Base-by-base conservation (phyloP, 495 filamentous ascomycete genomes). In the Xylaria sp. region DNA sequence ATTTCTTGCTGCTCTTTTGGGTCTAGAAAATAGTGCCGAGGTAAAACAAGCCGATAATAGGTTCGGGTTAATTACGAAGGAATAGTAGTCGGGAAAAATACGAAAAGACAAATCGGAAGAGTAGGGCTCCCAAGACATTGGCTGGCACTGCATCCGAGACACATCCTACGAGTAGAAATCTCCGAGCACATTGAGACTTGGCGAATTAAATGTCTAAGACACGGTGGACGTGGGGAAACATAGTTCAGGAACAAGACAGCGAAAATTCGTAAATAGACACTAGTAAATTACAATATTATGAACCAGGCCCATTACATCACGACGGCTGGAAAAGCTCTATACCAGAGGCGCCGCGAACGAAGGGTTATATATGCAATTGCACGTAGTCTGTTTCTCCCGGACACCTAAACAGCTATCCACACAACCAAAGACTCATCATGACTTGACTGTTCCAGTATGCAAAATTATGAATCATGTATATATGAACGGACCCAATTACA, bases 221-320 rank as follows among this genome's bases (percentile, higher is more conserved):
- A 55, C 21, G 17, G 5, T 11, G 3, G 0, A 17, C 12, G 19
- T 2, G 5, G 4, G 29, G n/a, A 35, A 14, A 4, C 31, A 59
- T 33, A 6, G 14, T n/a, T n/a, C 46, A 29, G 61, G 48, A 63
- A 66, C 48, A 66, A 43, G 29, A 58, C 50, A 66, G 4, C 50
- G 44, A 29, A 1, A 64, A 66, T 58, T 59, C 50, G 41, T 55
- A 74, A 78, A 77, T 78, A 79, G 76, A 78, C 73, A 79, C 78
- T 77, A 78, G 72, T 76, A 78, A 74, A 80, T 78, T 78, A 80
- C 76, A 78, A 75, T 71, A 79, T 79, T 79, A 79, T 76, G 77
- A 76, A 76, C 73, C 73, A 76, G 73, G 75, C 73, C 74, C 73
- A 63, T 40, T 8, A 52, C 44, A 61, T 40, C 43, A 15, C 46